These are phyloP conservation scores for Myxozyma neotropica DNA, from an alignment of 805 yeast genomes.

Conservation along the genomic window DNA sequence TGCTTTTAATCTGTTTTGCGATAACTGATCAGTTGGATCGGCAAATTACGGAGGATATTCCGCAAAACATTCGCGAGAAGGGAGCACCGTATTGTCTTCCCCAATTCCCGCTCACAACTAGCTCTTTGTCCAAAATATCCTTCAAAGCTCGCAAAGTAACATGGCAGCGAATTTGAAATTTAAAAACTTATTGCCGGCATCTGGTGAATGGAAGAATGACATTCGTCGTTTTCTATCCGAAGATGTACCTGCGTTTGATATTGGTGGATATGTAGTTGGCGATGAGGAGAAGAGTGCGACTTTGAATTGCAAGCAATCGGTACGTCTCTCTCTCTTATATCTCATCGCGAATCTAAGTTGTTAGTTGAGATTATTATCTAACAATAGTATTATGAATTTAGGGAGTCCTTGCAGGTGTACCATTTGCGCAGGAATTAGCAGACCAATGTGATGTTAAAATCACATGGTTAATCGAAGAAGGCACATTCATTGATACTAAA, in stretches of 20 bases:
- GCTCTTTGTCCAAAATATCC: too few species aligned
- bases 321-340: slow-evolving; percentile 3
- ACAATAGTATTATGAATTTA: neutral
- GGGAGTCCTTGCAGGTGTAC: slow-evolving; percentile 83
- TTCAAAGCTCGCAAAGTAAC: too few species aligned
- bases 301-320: slow-evolving; percentile 71
- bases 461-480: slow-evolving; percentile 77
- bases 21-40: too few species aligned
- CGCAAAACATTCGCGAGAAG: neutral
- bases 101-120: neutral
- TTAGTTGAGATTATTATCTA: too few species aligned
- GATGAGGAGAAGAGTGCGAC: slow-evolving; percentile 68
- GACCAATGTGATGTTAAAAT: slow-evolving; percentile 69
- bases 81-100: neutral
- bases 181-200: slow-evolving; percentile 66
- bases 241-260: slow-evolving; percentile 92
- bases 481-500: slow-evolving; percentile 55
- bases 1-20: too few species aligned
- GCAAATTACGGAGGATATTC: neutral
- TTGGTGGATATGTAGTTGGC: slow-evolving; percentile 96
- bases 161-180: slow-evolving; percentile 20
- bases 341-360: too few species aligned
- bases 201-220: slow-evolving; percentile 80
- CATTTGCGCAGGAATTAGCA: slow-evolving; percentile 85
- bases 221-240: slow-evolving; percentile 77